Conservation (phyloP, 1,284 basidiomycete species). For the Neotropicomus parvogracilis region DNA sequence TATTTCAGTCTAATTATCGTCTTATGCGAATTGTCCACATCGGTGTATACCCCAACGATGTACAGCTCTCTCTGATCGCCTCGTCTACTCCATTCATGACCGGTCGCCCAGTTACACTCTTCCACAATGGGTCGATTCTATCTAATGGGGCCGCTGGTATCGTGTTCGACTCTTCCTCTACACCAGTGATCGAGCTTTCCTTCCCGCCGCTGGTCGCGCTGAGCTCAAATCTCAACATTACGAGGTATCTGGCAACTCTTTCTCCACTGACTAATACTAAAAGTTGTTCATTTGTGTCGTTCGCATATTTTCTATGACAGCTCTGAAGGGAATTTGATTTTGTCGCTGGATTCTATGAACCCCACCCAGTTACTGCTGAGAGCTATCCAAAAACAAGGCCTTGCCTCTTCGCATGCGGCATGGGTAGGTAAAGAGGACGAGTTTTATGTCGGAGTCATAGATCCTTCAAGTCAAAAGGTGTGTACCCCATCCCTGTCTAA, state of each 20-base stretch:
- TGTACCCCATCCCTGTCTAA: neutral
- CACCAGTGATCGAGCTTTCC: conserved; percentile 33
- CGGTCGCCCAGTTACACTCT: conserved; percentile 74
- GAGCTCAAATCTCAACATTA: conserved; percentile 52
- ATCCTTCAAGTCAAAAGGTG: conserved; percentile 20
- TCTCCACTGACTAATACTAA: neutral
- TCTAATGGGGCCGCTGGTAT: conserved; percentile 74
- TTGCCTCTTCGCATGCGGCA: conserved; percentile 30
- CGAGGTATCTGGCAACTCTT: conserved; percentile 41
- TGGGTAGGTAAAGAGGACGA: conserved; percentile 55
- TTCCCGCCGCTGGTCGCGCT: conserved; percentile 57
- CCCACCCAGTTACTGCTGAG: conserved; percentile 67
- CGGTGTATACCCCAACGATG: conserved; percentile 3
- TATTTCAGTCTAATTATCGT: conserved; percentile 2
- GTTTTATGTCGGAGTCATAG: conserved; percentile 59
- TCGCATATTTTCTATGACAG: conserved; percentile 35
- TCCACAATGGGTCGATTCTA: conserved; percentile 55
- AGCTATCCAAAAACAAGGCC: conserved; percentile 47
- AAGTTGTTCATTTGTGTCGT: neutral
- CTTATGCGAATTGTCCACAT: neutral
- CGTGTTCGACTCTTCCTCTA: conserved; percentile 41
- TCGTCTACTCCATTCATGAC: conserved; percentile 86
- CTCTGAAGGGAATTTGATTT: conserved; percentile 77
- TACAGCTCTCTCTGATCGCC: conserved; percentile 67
- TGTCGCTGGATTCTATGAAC: conserved; percentile 59